These are phyloP conservation scores for Allium cepa DNA, from an alignment of 106 monocot species.

Conservation along the genomic window DNA sequence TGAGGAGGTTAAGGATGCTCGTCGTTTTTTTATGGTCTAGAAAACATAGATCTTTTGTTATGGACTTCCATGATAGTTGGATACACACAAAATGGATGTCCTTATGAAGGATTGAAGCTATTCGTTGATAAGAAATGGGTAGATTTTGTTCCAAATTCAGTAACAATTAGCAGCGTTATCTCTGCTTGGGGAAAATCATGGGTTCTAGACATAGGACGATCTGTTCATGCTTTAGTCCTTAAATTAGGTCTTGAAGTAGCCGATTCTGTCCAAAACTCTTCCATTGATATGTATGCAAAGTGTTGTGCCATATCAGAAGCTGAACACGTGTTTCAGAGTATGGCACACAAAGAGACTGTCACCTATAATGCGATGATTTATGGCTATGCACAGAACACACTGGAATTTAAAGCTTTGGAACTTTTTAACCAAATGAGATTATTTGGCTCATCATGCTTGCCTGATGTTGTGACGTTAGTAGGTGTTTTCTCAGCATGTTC, in stretches of 20 bases:
- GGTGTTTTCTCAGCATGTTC: slow-evolving; percentile 45
- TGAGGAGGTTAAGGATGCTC: slow-evolving; percentile 34
- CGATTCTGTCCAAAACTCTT: slow-evolving; percentile 32
- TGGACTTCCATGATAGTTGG: slow-evolving; percentile 70
- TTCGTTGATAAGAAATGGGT: slow-evolving; percentile 26
- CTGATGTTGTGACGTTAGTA: slow-evolving; percentile 53
- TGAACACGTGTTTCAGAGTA: slow-evolving; percentile 24
- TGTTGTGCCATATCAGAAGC: slow-evolving; percentile 30
- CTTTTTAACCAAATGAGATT: slow-evolving; percentile 41
- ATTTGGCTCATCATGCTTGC: slow-evolving; percentile 5
- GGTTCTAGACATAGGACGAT: slow-evolving; percentile 19
- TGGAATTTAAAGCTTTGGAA: slow-evolving; percentile 26
- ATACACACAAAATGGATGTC: slow-evolving; percentile 31
- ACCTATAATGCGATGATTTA: slow-evolving; percentile 59
- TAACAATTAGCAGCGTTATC: slow-evolving; percentile 39
- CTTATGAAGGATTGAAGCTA: slow-evolving; percentile 32
- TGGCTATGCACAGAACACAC: slow-evolving; percentile 36
- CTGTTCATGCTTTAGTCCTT: background rate
- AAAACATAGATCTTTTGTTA: slow-evolving; percentile 22
- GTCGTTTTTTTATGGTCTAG: slow-evolving; percentile 25
- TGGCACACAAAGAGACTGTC: slow-evolving; percentile 31
- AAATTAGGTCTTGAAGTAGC: slow-evolving; percentile 30
- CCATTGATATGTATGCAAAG: slow-evolving; percentile 59
- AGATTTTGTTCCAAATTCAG: slow-evolving; percentile 33
- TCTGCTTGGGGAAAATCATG: slow-evolving; percentile 36